These are phyloP conservation scores for Artemisia annua DNA, from an alignment of 129 eudicot genomes.

Conservation along the genomic window DNA sequence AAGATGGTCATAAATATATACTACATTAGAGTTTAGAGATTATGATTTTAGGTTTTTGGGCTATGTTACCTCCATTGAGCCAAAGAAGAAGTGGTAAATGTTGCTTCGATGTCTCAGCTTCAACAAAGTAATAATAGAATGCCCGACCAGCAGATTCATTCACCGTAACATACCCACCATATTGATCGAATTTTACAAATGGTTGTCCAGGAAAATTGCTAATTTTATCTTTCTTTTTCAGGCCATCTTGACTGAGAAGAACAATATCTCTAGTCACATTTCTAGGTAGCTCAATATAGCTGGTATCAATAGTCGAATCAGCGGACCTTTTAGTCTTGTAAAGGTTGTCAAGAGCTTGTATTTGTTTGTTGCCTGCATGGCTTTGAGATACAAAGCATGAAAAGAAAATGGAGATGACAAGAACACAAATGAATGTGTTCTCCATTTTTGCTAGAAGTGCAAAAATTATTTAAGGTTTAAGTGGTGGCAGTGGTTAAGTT, in stretches of 20 bases:
- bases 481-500: too few species aligned
- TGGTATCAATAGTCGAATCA: slow-evolving; percentile 27
- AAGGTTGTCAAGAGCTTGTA: slow-evolving; percentile 38
- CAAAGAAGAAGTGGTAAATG: slow-evolving; percentile 78
- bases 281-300: slow-evolving; percentile 33
- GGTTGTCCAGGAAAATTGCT: slow-evolving; percentile 75
- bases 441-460: neutral
- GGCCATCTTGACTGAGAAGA: slow-evolving; percentile 39
- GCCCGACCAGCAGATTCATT: slow-evolving; percentile 42
- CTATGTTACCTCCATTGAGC: slow-evolving; percentile 67
- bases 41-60: neutral
- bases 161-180: slow-evolving; percentile 77
- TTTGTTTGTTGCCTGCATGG: slow-evolving; percentile 32
- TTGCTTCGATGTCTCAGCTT: slow-evolving; percentile 40
- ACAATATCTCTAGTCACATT: neutral
- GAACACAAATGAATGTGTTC: slow-evolving; percentile 1
- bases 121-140: slow-evolving; percentile 28
- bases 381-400: slow-evolving; percentile 16
- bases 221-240: slow-evolving; percentile 55
- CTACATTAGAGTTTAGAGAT: too few species aligned
- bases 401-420: slow-evolving; percentile 16
- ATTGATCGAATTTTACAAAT: slow-evolving; percentile 46
- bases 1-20: too few species aligned
- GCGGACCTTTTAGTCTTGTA: slow-evolving; percentile 35
- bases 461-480: too few species aligned